Percentiles rank a stretch among this genome's conserved stretches.
These are phyloP conservation scores for Entamoeba histolytica DNA, from an alignment of 208 protist species.

Conservation along the genomic window DNA sequence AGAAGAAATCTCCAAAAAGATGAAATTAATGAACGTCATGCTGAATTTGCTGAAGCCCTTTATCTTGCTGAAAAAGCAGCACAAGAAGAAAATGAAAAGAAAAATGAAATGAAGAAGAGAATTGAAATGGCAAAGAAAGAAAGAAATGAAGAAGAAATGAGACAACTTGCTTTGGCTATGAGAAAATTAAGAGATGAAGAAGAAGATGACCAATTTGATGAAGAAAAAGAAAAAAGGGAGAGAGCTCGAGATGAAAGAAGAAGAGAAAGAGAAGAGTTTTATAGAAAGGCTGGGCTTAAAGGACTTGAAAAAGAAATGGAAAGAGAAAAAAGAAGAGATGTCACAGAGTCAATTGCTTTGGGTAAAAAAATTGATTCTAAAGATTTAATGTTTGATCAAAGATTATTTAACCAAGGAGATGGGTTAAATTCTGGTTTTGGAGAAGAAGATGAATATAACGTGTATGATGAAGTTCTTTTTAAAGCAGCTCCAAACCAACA, in stretches of 20 bases:
- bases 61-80: conserved; percentile 54
- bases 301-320: not conserved
- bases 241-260: not conserved
- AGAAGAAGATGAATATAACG: conserved; percentile 17
- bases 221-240: not conserved
- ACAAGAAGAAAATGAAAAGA: conserved; percentile 43
- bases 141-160: conserved; percentile 28
- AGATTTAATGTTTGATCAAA: conserved; percentile 11
- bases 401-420: conserved; percentile 12
- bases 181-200: not conserved
- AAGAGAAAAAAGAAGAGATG: not conserved
- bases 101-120: conserved; percentile 35
- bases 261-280: not conserved
- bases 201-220: not conserved
- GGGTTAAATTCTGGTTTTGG: conserved; percentile 17
- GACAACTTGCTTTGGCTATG: not conserved
- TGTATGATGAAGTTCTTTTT: conserved; percentile 11
- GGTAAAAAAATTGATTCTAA: not conserved
- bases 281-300: not conserved
- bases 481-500: not conserved
- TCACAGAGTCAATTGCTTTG: not conserved
- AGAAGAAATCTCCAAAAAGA: conserved; percentile 50
- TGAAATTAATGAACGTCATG: conserved; percentile 55
- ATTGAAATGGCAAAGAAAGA: conserved; percentile 47
- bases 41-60: conserved; percentile 55